Base-by-base conservation (phyloP, 2,329 filamentous ascomycete species). In the Trichoderma oligosporum region DNA sequence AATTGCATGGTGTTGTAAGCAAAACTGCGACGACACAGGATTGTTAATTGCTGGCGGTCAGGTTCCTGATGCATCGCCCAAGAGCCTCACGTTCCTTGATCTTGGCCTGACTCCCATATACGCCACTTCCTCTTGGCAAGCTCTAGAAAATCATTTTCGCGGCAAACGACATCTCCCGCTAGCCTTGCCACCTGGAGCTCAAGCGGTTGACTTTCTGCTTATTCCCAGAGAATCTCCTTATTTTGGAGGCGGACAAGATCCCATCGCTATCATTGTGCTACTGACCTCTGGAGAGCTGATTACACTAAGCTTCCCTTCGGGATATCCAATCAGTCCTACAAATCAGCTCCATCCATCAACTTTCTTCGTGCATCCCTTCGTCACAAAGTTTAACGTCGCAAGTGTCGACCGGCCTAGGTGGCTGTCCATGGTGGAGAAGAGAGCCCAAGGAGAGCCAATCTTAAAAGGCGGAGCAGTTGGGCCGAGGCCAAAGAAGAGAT, bases 1-100 rank as follows among this genome's bases (percentile, higher is more conserved):
- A 61, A 84, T 97, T 56, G 82, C 86, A 1, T 99, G 94, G 94
- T 99, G 94, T 73, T 93, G 90, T 57, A 97, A 97, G 70, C 81
- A 86, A 59, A 96, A 97, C 67, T 88, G 91, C 0, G 94, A 99
- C 66, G 93, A 99, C 66, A 97, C 91, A 16, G 93, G 86, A 1
- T 78, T 99, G 22, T 74, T 99, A 36, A 81, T 99, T 56, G 89
- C 91, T 2, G 94, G 94, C 27, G 94, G 94, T 4, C 82, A 87
- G 60, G 78, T 82, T 1, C 80, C 82, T 0, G 86, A 86, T 16
- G 80, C 84, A 36, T 78, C 83, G 4, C 81, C 84, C 4, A 91
- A 89, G 70, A 90, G 89, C 4, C 73, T 99, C 60, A 96, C 89
- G 0, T 93, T 97, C 62, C 79, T 97, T 57, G 94, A 99, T 63